These are phyloP conservation scores for Aureobasidium pullulans DNA, from an alignment of 2,329 filamentous ascomycete species.

Conservation along the genomic window DNA sequence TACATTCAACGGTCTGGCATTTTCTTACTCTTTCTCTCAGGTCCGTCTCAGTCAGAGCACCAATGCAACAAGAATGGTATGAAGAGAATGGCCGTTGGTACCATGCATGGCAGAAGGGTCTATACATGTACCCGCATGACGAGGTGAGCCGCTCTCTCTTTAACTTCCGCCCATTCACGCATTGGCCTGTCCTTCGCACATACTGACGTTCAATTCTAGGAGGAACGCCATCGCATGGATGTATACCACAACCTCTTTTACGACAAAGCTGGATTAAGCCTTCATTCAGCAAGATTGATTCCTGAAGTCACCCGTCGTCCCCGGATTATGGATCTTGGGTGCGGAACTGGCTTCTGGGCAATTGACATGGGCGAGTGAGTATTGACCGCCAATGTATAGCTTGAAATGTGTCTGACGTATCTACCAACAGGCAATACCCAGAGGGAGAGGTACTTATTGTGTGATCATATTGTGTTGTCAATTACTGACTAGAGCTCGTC, in stretches of 20 bases:
- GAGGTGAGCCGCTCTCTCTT: constrained; percentile 13
- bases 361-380: constrained; percentile 75
- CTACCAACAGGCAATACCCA: constrained; percentile 37
- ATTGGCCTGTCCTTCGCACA: neutral
- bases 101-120: constrained; percentile 16
- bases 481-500: constrained; percentile 13
- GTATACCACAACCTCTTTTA: constrained; percentile 17
- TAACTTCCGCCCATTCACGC: neutral
- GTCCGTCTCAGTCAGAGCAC: constrained; percentile 12
- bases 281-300: constrained; percentile 12
- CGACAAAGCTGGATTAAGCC: constrained; percentile 12
- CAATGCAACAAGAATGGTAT: constrained; percentile 16
- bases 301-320: constrained; percentile 24
- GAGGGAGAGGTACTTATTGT: constrained; percentile 41
- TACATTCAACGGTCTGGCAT: constrained; percentile 3
- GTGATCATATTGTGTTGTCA: neutral
- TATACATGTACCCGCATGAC: constrained; percentile 18
- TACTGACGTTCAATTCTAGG: constrained; percentile 1
- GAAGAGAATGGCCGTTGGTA: constrained; percentile 18
- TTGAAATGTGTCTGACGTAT: neutral
- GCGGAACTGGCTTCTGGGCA: constrained; percentile 86
- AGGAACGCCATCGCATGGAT: constrained; percentile 17
- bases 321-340: constrained; percentile 62
- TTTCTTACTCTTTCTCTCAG: constrained; percentile 9
- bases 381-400: neutral